Base-by-base conservation (phyloP, 1,284 basidiomycete species). In the Leccinum cinnamomeum region DNA sequence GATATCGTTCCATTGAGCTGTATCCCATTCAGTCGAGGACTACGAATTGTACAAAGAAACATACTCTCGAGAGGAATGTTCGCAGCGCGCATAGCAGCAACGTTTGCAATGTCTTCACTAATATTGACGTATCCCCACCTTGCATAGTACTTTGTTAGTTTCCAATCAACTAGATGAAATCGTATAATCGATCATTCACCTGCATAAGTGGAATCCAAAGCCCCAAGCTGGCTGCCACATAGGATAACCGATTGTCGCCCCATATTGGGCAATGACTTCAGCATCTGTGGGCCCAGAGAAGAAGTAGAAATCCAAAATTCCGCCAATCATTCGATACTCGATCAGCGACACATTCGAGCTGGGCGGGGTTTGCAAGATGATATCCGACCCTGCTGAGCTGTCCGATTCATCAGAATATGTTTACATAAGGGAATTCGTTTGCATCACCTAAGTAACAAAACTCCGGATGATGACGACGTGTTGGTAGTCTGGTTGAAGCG, bases 201-300 rank as follows among this genome's bases (percentile, higher is more conserved):
- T 78, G 76, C 88, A 90, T 25, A 89, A 78, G 60, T 90, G 89
- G 75, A 89, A 88, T 6, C 89, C 89, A 66, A 90, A 87, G 6
- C 82, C 84, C 85, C 86, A 90, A 41, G 79, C 78, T 4, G 88
- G 88, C 65, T 87, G 84, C 86, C 86, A 87, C 7, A 81, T 83
- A 2, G 89, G 87, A 53, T 84, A 76, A 0, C 89, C 89, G 44
- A 87, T 77, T 12, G 84, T 71, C 12, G 72, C 77, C 8, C 85
- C 81, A 67, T 92, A 90, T 70, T 92, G 91, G 62, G 86, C 80
- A 44, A 89, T 81, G 8, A 91, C 89, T 18, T 80, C 77, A 39
- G 79, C 77, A 16, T 88, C 85, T n/a, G 79, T 79, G 0, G 87
- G 87, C 1, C 91, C 90, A 37, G 86, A 83, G 69, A 89, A 81